Evolutionary conservation across 768 basidiomycete genomes (phyloP).

Genomic region (Lentinula aciculospora): DNA sequence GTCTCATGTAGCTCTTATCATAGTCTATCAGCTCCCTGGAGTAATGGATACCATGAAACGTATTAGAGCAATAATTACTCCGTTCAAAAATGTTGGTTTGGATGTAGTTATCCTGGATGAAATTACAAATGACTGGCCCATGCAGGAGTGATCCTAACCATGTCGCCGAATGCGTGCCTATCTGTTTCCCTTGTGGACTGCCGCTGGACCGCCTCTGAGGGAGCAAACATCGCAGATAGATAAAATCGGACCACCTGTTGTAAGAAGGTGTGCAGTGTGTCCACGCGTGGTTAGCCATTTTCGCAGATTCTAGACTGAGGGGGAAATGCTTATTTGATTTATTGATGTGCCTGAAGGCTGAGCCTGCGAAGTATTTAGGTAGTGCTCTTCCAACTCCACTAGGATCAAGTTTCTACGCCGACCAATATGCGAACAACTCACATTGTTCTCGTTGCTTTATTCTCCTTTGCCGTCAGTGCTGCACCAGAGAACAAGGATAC

Average conservation of each 20-base stretch:
- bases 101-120: not conserved
- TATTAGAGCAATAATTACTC: not conserved
- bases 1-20: not conserved
- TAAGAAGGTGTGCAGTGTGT: not conserved
- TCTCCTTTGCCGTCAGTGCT: not conserved
- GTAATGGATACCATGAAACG: not conserved
- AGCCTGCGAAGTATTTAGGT: not conserved
- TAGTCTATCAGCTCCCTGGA: not conserved
- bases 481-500: constrained; percentile 3
- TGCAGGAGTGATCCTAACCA: not conserved
- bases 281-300: not conserved
- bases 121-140: not conserved
- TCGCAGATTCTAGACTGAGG: not conserved
- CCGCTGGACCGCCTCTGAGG: not conserved
- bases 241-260: not conserved
- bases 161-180: not conserved
- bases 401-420: not conserved
- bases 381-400: not conserved
- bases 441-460: not conserved
- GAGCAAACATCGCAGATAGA: not conserved
- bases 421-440: not conserved
- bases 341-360: not conserved
- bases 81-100: not conserved
- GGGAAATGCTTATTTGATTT: not conserved
- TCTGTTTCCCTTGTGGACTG: not conserved